A percentile compares a stretch with the other conserved stretches of the same genome.
Conservation (phyloP, 2,329 filamentous ascomycete species). For the Piedraia hortae region DNA sequence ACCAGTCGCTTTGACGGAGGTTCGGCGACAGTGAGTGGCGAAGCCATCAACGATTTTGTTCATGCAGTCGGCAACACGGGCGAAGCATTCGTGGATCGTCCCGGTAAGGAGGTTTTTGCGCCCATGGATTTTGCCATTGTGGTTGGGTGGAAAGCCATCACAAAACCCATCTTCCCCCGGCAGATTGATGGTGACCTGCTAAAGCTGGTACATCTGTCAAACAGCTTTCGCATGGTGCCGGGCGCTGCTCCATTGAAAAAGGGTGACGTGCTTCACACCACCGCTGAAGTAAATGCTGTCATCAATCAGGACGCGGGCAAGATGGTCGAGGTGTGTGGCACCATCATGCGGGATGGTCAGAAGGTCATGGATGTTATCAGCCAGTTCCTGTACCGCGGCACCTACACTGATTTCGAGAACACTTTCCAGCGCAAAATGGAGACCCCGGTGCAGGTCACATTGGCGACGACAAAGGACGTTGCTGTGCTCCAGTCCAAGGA, state of each 20-base stretch:
- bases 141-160: slow-evolving; percentile 54
- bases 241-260: slow-evolving; percentile 88
- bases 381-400: slow-evolving; percentile 87
- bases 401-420: slow-evolving; percentile 83
- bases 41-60: slow-evolving; percentile 96
- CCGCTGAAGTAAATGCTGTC: slow-evolving; percentile 86
- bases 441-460: slow-evolving; percentile 77
- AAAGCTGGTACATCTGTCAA: slow-evolving; percentile 88
- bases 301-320: slow-evolving; percentile 96
- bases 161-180: slow-evolving; percentile 93
- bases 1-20: slow-evolving; percentile 79
- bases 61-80: slow-evolving; percentile 94
- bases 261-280: slow-evolving; percentile 75
- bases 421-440: slow-evolving; percentile 96
- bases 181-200: slow-evolving; percentile 87
- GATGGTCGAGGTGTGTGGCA: slow-evolving; percentile 99
- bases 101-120: slow-evolving; percentile 76
- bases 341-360: slow-evolving; percentile 57
- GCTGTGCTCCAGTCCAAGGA: slow-evolving; percentile 88
- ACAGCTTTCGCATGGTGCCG: slow-evolving; percentile 93
- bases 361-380: slow-evolving; percentile 96
- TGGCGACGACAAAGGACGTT: slow-evolving; percentile 69
- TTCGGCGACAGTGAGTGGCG: slow-evolving; percentile 56
- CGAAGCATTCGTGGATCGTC: slow-evolving; percentile 86
- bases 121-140: slow-evolving; percentile 59